Percentiles rank a stretch among this genome's conserved stretches.
These are phyloP conservation scores for Psidium guajava DNA, from an alignment of 345 rosid species.

Conservation along the genomic window DNA sequence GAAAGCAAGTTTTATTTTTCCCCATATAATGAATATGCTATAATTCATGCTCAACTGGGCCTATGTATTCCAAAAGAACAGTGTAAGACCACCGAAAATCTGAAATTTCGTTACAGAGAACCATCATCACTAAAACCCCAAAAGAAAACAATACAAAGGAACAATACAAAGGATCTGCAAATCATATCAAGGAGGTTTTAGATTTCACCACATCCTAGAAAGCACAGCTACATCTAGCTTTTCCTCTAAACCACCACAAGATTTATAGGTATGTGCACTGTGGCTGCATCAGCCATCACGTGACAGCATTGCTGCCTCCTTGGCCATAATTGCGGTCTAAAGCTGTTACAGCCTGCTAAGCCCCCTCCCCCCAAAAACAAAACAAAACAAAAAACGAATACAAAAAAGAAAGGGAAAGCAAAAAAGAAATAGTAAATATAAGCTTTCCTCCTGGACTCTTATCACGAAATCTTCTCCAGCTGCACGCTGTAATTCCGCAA, in stretches of 20 bases:
- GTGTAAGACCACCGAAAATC: neutral
- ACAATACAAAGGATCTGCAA: neutral
- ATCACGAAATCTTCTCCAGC: neutral
- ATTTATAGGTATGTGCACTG: neutral
- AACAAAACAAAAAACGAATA: too few species aligned
- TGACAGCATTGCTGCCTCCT: neutral
- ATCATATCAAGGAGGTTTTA: neutral
- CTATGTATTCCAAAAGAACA: neutral
- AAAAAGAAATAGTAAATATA: too few species aligned
- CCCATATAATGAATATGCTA: neutral
- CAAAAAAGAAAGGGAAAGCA: too few species aligned
- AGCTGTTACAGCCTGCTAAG: too few species aligned
- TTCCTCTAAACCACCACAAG: neutral
- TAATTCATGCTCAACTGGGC: neutral
- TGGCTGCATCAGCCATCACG: neutral
- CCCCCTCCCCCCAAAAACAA: too few species aligned
- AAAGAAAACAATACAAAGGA: neutral
- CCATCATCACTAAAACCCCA: neutral
- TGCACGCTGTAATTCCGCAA: neutral
- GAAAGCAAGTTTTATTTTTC: neutral
- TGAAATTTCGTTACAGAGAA: neutral
- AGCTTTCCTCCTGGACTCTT: neutral
- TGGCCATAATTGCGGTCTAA: neutral
- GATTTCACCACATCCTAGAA: neutral
- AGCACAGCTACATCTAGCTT: neutral